phyloP scores from a whole-genome alignment of 129 eudicot genomes.

The Artemisia argyi region DNA sequence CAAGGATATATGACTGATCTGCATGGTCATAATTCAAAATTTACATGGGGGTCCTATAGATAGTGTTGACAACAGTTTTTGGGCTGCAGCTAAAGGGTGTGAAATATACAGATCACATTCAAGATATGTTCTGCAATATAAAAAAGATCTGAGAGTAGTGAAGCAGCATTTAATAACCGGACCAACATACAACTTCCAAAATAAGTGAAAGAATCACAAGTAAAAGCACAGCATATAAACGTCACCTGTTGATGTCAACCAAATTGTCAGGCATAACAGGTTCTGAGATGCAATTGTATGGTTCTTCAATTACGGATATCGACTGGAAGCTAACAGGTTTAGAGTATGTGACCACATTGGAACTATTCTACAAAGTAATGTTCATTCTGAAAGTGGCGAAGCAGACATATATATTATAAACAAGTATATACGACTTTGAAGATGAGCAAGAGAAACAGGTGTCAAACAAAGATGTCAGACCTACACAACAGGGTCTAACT shows the following conservation, averaged over 20 bases:
- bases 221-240: conserved; percentile 11
- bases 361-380: too few species aligned
- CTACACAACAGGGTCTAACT: not conserved
- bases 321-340: too few species aligned
- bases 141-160: not conserved
- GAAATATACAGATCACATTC: not conserved
- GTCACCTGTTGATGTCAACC: not conserved
- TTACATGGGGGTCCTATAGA: not conserved
- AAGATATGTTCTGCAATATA: not conserved
- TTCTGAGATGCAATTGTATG: too few species aligned
- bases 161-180: not conserved
- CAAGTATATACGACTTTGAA: too few species aligned
- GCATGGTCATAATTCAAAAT: not conserved
- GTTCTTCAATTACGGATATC: too few species aligned
- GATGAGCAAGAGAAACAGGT: too few species aligned
- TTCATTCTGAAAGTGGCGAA: too few species aligned
- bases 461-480: conserved; percentile 11
- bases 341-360: too few species aligned
- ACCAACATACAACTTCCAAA: not conserved
- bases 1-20: not conserved
- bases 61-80: not conserved
- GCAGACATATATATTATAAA: too few species aligned
- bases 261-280: not conserved
- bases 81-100: not conserved
- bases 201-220: not conserved